These are phyloP conservation scores for Nannochloris sp. DNA, from an alignment of 139 green algal species.

Conservation along the genomic window DNA sequence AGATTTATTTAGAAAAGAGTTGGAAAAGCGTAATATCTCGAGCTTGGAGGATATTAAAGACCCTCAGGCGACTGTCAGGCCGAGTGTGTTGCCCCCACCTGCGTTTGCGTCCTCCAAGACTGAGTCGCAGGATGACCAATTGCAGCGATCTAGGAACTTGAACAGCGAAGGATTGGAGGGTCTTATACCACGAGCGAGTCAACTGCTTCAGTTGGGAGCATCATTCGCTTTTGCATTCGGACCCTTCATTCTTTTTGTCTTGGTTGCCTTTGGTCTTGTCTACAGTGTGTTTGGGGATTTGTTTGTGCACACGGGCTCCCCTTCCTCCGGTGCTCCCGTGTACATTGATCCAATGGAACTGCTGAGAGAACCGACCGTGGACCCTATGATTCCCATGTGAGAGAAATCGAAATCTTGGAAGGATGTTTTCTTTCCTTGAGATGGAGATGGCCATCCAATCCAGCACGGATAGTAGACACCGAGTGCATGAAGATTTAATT, in stretches of 20 bases:
- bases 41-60: slow-evolving; percentile 10
- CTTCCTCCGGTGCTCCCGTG: not conserved
- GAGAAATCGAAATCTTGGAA: not conserved
- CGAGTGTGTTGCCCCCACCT: slow-evolving; percentile 2
- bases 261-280: slow-evolving; percentile 29
- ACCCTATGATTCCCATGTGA: slow-evolving; percentile 46
- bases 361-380: slow-evolving; percentile 54
- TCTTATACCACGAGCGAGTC: slow-evolving; percentile 41
- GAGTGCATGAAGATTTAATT: no score
- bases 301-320: slow-evolving; percentile 53
- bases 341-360: slow-evolving; percentile 59
- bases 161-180: slow-evolving; percentile 66
- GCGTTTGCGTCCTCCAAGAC: slow-evolving; percentile 16
- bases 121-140: slow-evolving; percentile 21
- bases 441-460: no score
- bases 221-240: slow-evolving; percentile 64
- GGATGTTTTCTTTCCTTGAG: no score
- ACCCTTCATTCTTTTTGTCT: slow-evolving; percentile 55
- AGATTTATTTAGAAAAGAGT: slow-evolving; percentile 52
- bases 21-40: slow-evolving; percentile 33
- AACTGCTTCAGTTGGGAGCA: slow-evolving; percentile 60
- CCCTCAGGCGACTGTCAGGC: not conserved
- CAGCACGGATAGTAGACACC: no score
- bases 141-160: slow-evolving; percentile 32
- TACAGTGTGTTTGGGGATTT: slow-evolving; percentile 45